phyloP scores from a whole-genome alignment of 2,329 filamentous ascomycete genomes.

The Cercospora zeina region DNA sequence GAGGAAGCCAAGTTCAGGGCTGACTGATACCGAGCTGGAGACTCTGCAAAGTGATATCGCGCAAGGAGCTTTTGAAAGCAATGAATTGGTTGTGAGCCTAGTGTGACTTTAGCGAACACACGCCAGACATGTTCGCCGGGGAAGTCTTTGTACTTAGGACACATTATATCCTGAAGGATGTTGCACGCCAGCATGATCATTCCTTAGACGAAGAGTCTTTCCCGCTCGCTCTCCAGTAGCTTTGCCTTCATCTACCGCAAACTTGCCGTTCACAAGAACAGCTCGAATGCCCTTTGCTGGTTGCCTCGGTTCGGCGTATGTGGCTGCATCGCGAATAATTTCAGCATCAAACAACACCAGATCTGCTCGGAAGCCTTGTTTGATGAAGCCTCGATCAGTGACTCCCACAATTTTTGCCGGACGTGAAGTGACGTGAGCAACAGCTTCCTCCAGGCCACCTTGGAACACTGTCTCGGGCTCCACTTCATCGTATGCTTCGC shows the following conservation, averaged over 20 bases:
- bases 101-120: not conserved
- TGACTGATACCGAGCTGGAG: not conserved
- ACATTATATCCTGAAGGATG: not conserved
- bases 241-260: conserved; percentile 33
- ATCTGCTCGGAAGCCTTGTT: conserved; percentile 33
- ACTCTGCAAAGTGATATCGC: not conserved
- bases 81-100: not conserved
- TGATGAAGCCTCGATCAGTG: conserved; percentile 32
- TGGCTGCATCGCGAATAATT: conserved; percentile 33
- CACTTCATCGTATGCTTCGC: conserved; percentile 27
- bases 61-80: not conserved
- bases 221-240: conserved; percentile 29
- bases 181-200: conserved; percentile 2
- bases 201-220: conserved; percentile 29
- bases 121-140: not conserved
- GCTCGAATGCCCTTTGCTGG: conserved; percentile 32
- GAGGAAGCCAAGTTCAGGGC: not conserved
- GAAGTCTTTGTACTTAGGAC: not conserved
- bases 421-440: conserved; percentile 35
- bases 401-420: conserved; percentile 30
- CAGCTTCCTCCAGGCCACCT: conserved; percentile 35
- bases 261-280: conserved; percentile 34
- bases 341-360: conserved; percentile 34
- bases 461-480: conserved; percentile 32
- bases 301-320: conserved; percentile 33